phyloP scores from a whole-genome alignment of 306 rosid genomes.

The Malus domestica region DNA sequence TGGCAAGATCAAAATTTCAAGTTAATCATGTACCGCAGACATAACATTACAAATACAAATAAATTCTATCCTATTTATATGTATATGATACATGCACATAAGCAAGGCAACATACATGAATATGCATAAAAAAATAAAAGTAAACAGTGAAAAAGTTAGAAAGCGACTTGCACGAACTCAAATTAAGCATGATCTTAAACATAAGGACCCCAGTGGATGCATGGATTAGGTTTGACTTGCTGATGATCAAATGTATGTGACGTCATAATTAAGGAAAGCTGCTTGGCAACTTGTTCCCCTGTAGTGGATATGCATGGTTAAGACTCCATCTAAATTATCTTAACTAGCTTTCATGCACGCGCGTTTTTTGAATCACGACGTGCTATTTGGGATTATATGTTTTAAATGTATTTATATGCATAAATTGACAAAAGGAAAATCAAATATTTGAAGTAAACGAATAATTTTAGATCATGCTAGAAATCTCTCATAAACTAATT shows the following conservation, averaged over 20 bases:
- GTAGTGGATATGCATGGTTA: conserved; percentile 22
- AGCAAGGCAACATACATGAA: not conserved
- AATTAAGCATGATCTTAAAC: conserved; percentile 1
- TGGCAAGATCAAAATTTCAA: no score
- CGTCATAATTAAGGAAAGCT: conserved; percentile 43
- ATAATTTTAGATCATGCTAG: no score
- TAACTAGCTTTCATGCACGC: not conserved
- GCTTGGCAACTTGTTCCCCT: conserved; percentile 21
- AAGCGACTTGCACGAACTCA: conserved; percentile 7
- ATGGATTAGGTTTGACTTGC: conserved; percentile 38
- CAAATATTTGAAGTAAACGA: no score
- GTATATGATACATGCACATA: not conserved
- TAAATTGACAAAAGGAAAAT: no score
- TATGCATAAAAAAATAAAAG: not conserved
- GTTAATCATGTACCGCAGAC: not conserved
- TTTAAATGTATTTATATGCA: no score
- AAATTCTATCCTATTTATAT: no score
- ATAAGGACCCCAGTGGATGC: conserved; percentile 19
- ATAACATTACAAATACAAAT: not conserved
- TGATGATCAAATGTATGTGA: conserved; percentile 28
- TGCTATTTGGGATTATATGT: no score
- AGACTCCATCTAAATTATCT: conserved; percentile 14
- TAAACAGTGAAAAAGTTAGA: not conserved
- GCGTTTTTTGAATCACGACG: no score
- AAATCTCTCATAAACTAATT: no score